These are phyloP conservation scores for Tetracladium maxilliforme DNA, from an alignment of 2,329 filamentous ascomycete species.

Conservation along the genomic window DNA sequence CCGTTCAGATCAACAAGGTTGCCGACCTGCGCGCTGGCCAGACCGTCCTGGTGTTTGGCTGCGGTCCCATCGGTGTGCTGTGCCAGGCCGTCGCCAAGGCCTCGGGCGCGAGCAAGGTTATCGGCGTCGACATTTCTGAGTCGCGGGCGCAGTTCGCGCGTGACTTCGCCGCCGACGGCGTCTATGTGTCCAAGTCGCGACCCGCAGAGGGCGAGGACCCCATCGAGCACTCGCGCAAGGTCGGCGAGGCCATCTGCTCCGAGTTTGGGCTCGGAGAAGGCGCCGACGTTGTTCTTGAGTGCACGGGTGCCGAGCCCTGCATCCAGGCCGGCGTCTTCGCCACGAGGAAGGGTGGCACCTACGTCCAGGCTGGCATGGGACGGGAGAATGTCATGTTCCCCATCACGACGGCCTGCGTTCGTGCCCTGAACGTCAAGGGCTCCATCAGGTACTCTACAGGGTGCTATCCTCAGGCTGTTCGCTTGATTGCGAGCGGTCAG, in stretches of 20 bases:
- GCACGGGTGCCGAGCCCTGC: constrained; percentile 27
- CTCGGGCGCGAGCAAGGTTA: constrained; percentile 25
- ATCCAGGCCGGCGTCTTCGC: constrained; percentile 30
- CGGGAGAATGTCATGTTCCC: constrained; percentile 33
- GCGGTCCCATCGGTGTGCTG: constrained; percentile 31
- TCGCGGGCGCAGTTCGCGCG: constrained; percentile 24
- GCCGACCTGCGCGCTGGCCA: constrained; percentile 23
- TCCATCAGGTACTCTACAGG: constrained; percentile 34
- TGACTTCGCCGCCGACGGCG: constrained; percentile 26
- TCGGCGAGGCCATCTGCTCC: constrained; percentile 22
- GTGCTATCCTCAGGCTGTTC: constrained; percentile 31
- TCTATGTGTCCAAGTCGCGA: constrained; percentile 20
- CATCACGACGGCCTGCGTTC: constrained; percentile 31
- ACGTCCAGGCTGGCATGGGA: constrained; percentile 36
- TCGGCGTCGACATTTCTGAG: constrained; percentile 28
- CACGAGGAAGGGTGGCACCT: constrained; percentile 28
- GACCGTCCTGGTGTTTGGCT: constrained; percentile 31
- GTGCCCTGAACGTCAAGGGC: constrained; percentile 30
- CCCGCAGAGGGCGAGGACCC: constrained; percentile 15
- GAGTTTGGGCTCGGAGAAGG: constrained; percentile 24
- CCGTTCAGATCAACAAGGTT: constrained; percentile 27
- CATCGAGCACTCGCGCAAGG: constrained; percentile 18
- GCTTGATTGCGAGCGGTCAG: constrained; percentile 32
- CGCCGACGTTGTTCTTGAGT: constrained; percentile 32
- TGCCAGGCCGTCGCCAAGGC: constrained; percentile 29